Base-by-base conservation (phyloP, 177 flowering plant species). In the Vitis hybrid region DNA sequence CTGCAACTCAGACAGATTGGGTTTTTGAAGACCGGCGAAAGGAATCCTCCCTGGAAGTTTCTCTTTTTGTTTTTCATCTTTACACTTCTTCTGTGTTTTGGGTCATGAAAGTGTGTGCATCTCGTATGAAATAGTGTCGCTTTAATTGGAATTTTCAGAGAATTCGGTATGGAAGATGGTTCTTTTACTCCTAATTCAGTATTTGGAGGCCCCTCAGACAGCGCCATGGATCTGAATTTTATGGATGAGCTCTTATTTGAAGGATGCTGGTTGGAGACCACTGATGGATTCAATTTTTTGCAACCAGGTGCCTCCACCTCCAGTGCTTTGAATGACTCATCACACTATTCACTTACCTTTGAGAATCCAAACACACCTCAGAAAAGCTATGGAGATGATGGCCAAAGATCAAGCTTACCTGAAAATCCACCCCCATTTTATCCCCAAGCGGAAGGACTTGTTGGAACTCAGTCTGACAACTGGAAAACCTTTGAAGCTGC, bases 181-280 rank as follows among this genome's bases (percentile, higher is more conserved):
- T 72, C 59, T 54, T 81, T 77, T 56, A 65, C 77, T 0, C 76
- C 72, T 4, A 67, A 65, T 70, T 50, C 80, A 12, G 49, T 67
- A 52, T 67, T 74, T 21, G 82, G 78, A 15, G 62, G 69, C 64
- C 68, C 77, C 58, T 50, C 77, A 2, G 82, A 73, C 14, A 62
- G 75, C 17, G 19, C 77, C 18, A 66, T 75, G 72, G 90, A 89
- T 58, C 78, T 83, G 67, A 89, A 86, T 80, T 77, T 80, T 70
- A 78, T 83, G 84, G 87, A 86, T 69, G 88, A 87, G 40, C 80
- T 88, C 66, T 81, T 88, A 71, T 66, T 68, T 60, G 90, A 79
- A 45, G 94, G 92, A 12, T 88, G 84, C 68, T 88, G 89, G 92
- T 68, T 88, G 66, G 91, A 86, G 77, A 72, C 89, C 1, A 67